Percentiles rank a stretch among this genome's conserved stretches.
phyloP scores from a whole-genome alignment of 2,329 filamentous ascomycete genomes.

The Hortaea sp. region DNA sequence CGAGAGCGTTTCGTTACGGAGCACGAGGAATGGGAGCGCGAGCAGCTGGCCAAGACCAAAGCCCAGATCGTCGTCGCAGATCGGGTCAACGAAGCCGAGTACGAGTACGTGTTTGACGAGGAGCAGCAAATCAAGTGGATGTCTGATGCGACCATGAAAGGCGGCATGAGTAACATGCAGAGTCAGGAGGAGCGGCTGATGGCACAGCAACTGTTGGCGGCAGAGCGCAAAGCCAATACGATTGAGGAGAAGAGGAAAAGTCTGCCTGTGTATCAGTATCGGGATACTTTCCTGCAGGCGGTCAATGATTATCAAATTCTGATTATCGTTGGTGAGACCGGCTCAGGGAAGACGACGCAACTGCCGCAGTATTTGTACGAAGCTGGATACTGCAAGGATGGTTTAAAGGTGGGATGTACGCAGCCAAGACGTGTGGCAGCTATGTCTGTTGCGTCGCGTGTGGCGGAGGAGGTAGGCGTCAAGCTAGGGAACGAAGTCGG shows the following conservation, averaged over 20 bases:
- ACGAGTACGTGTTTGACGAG: conserved; percentile 89
- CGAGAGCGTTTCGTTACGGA: conserved; percentile 87
- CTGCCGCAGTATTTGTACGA: conserved; percentile 89
- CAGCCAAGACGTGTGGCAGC: conserved; percentile 92
- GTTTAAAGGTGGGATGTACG: conserved; percentile 81
- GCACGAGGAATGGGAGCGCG: conserved; percentile 90
- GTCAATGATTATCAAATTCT: conserved; percentile 77
- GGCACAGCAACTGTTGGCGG: conserved; percentile 73
- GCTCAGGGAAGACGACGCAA: conserved; percentile 92
- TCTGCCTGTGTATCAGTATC: conserved; percentile 79
- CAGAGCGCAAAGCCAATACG: conserved; percentile 74
- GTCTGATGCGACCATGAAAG: conserved; percentile 61
- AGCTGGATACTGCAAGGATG: conserved; percentile 75
- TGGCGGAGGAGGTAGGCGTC: conserved; percentile 85
- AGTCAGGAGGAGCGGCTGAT: conserved; percentile 71
- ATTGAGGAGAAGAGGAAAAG: conserved; percentile 89
- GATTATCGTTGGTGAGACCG: conserved; percentile 90
- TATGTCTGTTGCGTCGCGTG: conserved; percentile 94
- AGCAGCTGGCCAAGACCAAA: conserved; percentile 80
- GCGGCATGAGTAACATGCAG: conserved; percentile 56
- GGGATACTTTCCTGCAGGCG: conserved; percentile 77
- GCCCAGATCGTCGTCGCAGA: conserved; percentile 70
- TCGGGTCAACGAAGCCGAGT: conserved; percentile 68
- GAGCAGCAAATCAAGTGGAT: conserved; percentile 79
- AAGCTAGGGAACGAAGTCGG: conserved; percentile 88